phyloP scores from a whole-genome alignment of 495 filamentous ascomycete genomes.

The Geoglossum glabrum region DNA sequence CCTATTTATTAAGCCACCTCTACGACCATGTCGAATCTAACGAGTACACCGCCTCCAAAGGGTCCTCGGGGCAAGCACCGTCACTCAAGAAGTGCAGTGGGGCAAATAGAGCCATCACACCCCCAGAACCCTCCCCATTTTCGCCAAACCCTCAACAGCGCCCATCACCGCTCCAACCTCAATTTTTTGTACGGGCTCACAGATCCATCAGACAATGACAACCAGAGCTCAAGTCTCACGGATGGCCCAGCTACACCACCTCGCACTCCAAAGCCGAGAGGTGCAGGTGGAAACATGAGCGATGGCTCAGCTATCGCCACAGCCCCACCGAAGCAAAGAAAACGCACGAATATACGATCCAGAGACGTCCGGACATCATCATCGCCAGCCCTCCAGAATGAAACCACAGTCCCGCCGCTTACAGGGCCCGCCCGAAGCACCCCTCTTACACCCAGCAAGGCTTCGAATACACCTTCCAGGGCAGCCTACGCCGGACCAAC shows the following conservation, averaged over 20 bases:
- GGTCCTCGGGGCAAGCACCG: slow-evolving; percentile 8
- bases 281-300: neutral
- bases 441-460: slow-evolving; percentile 4
- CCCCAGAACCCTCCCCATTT: slow-evolving; percentile 3
- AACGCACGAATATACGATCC: neutral
- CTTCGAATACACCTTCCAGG: slow-evolving; percentile 24
- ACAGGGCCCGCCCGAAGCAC: slow-evolving; percentile 15
- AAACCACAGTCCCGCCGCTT: slow-evolving; percentile 8
- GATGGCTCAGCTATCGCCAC: neutral
- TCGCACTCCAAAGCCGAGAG: neutral
- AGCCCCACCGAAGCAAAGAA: neutral
- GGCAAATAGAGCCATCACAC: neutral
- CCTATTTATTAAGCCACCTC: slow-evolving; percentile 5
- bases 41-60: neutral
- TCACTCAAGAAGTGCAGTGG: slow-evolving; percentile 10
- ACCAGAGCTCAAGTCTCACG: neutral
- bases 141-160: neutral
- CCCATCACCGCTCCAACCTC: neutral
- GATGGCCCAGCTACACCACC: neutral
- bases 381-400: slow-evolving; percentile 12
- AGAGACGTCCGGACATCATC: neutral
- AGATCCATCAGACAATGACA: neutral
- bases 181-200: neutral
- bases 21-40: neutral
- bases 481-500: slow-evolving; percentile 77